These are phyloP conservation scores for Globisporangium megalacanthum DNA, from an alignment of 352 stramenopile genomes.

Conservation along the genomic window DNA sequence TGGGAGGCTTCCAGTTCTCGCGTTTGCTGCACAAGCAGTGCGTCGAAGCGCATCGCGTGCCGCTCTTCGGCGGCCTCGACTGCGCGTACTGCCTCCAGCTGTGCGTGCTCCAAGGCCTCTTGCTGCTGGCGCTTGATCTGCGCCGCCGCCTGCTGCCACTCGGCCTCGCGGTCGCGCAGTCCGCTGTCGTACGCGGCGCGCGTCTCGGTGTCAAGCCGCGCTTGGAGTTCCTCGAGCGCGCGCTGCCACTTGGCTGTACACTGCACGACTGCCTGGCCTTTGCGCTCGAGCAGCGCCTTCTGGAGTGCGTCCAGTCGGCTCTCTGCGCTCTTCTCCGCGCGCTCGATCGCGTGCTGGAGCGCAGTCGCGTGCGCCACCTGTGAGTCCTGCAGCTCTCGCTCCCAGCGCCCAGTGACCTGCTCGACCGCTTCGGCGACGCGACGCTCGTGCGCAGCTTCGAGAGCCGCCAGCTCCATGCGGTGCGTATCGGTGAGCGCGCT, in stretches of 20 bases:
- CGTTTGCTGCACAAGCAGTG: slow-evolving; percentile 24
- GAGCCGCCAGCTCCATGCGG: background rate
- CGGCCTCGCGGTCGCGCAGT: slow-evolving; percentile 58
- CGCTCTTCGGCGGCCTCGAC: slow-evolving; percentile 64
- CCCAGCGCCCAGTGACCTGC: slow-evolving; percentile 24
- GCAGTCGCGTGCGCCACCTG: slow-evolving; percentile 23
- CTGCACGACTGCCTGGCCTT: slow-evolving; percentile 50
- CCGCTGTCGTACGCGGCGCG: slow-evolving; percentile 54
- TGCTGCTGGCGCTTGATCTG: slow-evolving; percentile 75
- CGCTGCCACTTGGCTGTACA: slow-evolving; percentile 69
- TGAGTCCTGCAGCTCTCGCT: slow-evolving; percentile 25
- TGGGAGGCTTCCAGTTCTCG: slow-evolving; percentile 30
- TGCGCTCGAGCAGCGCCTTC: slow-evolving; percentile 59
- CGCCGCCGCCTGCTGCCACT: slow-evolving; percentile 67
- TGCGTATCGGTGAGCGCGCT: background rate
- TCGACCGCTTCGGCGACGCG: slow-evolving; percentile 27
- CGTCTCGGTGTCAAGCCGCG: slow-evolving; percentile 57
- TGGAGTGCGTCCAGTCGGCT: slow-evolving; percentile 33
- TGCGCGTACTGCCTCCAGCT: slow-evolving; percentile 53
- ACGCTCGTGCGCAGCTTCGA: slow-evolving; percentile 11
- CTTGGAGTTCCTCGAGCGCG: slow-evolving; percentile 59
- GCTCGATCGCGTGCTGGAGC: slow-evolving; percentile 26
- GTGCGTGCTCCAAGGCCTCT: slow-evolving; percentile 53
- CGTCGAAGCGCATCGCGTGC: slow-evolving; percentile 42
- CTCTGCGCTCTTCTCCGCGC: slow-evolving; percentile 29